Evolutionary conservation across 805 yeast species (phyloP).

Genomic region (Candida ascalaphidarum): DNA sequence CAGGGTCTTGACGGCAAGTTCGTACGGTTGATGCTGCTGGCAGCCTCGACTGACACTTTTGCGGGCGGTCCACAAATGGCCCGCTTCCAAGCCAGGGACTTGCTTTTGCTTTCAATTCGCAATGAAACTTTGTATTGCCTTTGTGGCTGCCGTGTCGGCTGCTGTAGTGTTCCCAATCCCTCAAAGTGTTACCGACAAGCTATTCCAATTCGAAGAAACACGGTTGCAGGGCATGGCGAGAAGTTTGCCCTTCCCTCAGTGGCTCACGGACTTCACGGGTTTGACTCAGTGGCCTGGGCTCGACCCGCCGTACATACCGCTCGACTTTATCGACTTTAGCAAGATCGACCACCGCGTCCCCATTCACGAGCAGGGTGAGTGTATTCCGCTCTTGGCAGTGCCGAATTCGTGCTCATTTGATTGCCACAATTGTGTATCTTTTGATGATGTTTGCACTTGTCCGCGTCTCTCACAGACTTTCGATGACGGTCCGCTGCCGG

Average conservation of each 20-base stretch:
- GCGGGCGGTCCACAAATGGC: no score
- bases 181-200: no score
- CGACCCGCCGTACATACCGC: slow-evolving; percentile 82
- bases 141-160: no score
- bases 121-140: no score
- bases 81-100: no score
- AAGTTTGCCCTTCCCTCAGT: slow-evolving; percentile 65
- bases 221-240: no score
- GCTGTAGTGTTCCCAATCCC: no score
- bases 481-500: slow-evolving; percentile 89
- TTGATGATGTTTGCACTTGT: slow-evolving; percentile 74
- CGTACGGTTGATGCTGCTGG: no score
- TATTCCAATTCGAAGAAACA: no score
- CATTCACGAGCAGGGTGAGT: slow-evolving; percentile 47
- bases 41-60: no score
- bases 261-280: slow-evolving; percentile 75
- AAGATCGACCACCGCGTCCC: slow-evolving; percentile 39
- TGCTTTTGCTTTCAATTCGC: no score
- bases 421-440: slow-evolving; percentile 68
- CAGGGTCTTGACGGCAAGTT: no score
- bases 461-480: slow-evolving; percentile 74
- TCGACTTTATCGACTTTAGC: slow-evolving; percentile 56
- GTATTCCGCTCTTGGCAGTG: slow-evolving; percentile 44
- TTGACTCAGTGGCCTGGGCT: slow-evolving; percentile 74
- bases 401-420: slow-evolving; percentile 70